These are phyloP conservation scores for Phyllosticta paracitricarpa DNA, from an alignment of 2,329 filamentous ascomycete species.

Conservation along the genomic window DNA sequence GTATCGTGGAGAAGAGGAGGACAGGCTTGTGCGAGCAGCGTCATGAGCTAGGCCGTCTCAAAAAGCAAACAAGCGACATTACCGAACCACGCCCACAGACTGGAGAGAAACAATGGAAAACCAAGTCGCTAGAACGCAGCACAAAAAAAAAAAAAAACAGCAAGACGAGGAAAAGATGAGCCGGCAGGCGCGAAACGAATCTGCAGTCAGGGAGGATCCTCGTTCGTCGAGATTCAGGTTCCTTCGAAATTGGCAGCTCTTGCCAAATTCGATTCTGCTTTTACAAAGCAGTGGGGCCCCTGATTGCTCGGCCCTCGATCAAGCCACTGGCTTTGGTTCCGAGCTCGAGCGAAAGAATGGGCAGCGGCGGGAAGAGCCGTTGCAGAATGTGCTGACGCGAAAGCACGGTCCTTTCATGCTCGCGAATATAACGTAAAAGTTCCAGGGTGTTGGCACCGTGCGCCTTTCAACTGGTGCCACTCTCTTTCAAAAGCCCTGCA, in stretches of 20 bases:
- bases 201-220: neutral
- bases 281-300: neutral
- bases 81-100: neutral
- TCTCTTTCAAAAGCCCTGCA: conserved; percentile 29
- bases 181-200: neutral
- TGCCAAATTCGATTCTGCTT: neutral
- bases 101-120: neutral
- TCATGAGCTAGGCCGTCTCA: neutral
- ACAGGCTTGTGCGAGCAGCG: neutral
- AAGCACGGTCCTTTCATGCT: conserved; percentile 3
- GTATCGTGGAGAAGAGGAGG: neutral
- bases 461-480: conserved; percentile 16
- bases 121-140: conserved; percentile 10
- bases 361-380: conserved; percentile 7
- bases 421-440: conserved; percentile 8
- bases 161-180: neutral
- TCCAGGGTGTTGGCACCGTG: neutral
- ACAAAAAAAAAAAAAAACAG: neutral
- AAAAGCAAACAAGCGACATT: conserved; percentile 1
- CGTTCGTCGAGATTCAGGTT: neutral
- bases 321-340: conserved; percentile 1
- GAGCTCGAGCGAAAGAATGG: neutral
- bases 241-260: neutral
- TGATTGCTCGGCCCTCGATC: conserved; percentile 4
- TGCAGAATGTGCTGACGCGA: neutral